Evolutionary conservation across 495 filamentous ascomycete genomes (phyloP).

Genomic region (Hapsidospora chrysogenum): DNA sequence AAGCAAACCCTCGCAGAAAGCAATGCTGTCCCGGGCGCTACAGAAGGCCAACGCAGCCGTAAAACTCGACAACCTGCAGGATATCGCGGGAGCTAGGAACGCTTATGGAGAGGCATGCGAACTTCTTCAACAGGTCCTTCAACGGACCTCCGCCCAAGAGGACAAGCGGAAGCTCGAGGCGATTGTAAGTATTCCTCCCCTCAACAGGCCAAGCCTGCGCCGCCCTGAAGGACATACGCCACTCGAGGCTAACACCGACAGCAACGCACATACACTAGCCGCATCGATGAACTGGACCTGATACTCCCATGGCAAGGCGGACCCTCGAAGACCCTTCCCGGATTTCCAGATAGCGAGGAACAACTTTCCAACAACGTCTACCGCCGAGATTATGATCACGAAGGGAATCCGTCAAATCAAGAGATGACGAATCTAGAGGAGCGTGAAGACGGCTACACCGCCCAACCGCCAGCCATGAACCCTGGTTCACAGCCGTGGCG

Average conservation of each 20-base stretch:
- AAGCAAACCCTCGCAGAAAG: constrained; percentile 53
- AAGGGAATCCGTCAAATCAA: too few species aligned
- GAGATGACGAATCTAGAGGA: too few species aligned
- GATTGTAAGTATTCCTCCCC: constrained; percentile 48
- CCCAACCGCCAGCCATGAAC: too few species aligned
- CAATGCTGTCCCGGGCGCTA: constrained; percentile 82
- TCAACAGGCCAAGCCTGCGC: neutral
- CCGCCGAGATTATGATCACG: too few species aligned
- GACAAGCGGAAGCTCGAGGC: constrained; percentile 73
- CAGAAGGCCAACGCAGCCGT: constrained; percentile 94
- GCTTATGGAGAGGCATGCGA: constrained; percentile 83
- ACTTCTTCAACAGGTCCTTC: constrained; percentile 73
- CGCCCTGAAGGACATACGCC: neutral
- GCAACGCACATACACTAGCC: constrained; percentile 76
- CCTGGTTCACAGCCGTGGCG: too few species aligned
- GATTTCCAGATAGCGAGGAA: too few species aligned
- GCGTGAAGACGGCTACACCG: too few species aligned
- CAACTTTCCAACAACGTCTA: too few species aligned
- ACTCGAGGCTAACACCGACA: constrained; percentile 12
- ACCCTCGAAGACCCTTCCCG: too few species aligned
- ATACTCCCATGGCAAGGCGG: constrained; percentile 37
- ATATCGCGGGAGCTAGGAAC: constrained; percentile 81
- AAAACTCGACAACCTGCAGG: constrained; percentile 83
- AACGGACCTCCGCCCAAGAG: constrained; percentile 62
- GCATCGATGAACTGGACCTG: constrained; percentile 68